Evolutionary conservation across 768 basidiomycete species (phyloP).

Genomic region (Inosperma sp.): DNA sequence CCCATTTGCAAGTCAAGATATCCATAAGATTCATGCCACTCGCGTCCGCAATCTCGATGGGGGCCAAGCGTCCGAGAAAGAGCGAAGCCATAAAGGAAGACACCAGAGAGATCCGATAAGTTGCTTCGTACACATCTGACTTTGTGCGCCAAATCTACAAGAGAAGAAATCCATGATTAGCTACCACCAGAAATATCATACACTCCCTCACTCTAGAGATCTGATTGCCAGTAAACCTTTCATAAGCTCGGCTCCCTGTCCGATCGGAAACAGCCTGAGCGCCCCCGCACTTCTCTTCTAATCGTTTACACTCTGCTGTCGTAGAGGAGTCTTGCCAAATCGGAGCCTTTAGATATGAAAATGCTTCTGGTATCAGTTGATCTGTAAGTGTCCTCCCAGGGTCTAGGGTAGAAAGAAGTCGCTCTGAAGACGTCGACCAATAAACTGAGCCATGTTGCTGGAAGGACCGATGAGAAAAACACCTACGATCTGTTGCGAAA

Average conservation of each 20-base stretch:
- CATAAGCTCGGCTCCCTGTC: conserved; percentile 81
- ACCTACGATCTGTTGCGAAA: not conserved
- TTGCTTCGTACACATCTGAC: conserved; percentile 52
- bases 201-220: conserved; percentile 57
- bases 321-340: conserved; percentile 95
- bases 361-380: conserved; percentile 61
- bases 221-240: conserved; percentile 85
- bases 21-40: conserved; percentile 91
- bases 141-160: conserved; percentile 55
- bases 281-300: conserved; percentile 68
- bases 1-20: conserved; percentile 70
- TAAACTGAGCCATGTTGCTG: conserved; percentile 88
- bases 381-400: conserved; percentile 44
- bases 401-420: conserved; percentile 51
- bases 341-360: conserved; percentile 62
- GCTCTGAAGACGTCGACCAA: conserved; percentile 59
- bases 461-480: not conserved
- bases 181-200: not conserved
- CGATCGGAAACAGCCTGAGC: conserved; percentile 66
- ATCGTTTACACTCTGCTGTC: conserved; percentile 60
- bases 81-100: conserved; percentile 81
- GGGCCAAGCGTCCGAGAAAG: conserved; percentile 72
- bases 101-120: conserved; percentile 70
- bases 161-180: not conserved
- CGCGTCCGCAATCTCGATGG: conserved; percentile 83